phyloP scores from a whole-genome alignment of 192 early-diverging fungal species.

The Diversispora epigaea region DNA sequence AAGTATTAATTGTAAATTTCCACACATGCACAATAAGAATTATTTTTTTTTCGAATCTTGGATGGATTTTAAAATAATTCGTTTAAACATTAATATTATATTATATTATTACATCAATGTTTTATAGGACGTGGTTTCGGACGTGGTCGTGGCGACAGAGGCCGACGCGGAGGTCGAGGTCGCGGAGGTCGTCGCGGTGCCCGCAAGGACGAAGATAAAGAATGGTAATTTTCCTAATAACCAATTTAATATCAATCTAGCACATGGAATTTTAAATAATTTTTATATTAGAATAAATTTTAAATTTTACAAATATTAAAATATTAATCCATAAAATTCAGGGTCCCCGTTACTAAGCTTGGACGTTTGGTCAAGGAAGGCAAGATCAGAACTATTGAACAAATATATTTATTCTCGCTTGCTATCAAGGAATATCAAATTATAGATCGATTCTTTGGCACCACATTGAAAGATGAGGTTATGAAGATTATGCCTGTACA shows the following conservation, averaged over 20 bases:
- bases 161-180: constrained; percentile 70
- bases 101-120: not conserved
- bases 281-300: too few species aligned
- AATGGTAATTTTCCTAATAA: constrained; percentile 51
- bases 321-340: constrained; percentile 27
- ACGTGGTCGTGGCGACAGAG: constrained; percentile 71
- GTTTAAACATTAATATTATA: constrained; percentile 27
- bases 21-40: not conserved
- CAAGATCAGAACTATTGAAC: constrained; percentile 96
- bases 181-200: constrained; percentile 74
- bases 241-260: not conserved
- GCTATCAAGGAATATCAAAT: constrained; percentile 99
- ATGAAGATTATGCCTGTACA: constrained; percentile 99
- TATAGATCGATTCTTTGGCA: constrained; percentile 90
- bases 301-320: constrained; percentile 23
- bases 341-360: constrained; percentile 97
- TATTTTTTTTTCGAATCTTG: not conserved
- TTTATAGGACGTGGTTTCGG: constrained; percentile 73
- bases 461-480: constrained; percentile 96
- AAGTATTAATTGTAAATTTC: constrained; percentile 1
- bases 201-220: constrained; percentile 75
- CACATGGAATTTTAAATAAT: too few species aligned
- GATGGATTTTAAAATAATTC: not conserved
- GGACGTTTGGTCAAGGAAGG: constrained; percentile 98
- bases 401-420: constrained; percentile 97